Evolutionary conservation across 2,329 filamentous ascomycete species (phyloP), one percentile per base, ranked within the genome.

Genomic region (Paracorniculantispora psalliotae): DNA sequence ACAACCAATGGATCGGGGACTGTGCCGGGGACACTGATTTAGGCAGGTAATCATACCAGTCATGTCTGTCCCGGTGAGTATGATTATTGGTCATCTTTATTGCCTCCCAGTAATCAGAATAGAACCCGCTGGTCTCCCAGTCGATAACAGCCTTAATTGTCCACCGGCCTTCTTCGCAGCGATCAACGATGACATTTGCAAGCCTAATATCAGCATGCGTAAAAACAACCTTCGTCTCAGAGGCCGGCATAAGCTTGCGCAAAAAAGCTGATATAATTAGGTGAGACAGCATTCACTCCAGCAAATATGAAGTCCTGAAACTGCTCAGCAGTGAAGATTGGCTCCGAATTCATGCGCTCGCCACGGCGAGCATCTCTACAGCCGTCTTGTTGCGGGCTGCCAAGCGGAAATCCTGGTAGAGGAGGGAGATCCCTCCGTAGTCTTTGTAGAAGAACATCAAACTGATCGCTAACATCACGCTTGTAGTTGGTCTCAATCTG

Each of bases 81-180:
- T 63, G 58, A 19, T 55, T 64, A n/a, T 65, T 65, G 13, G 63
- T 62, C 43, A 57, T 56, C 46, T 65, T 64, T 0, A 65, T 57
- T 33, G 41, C 57, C 58, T 65, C 63, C 63, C 59, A 65, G 47
- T 65, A 63, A 17, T 65, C 62, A 10, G 63, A 62, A 56, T 65
- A 63, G 15, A 61, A 61, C 21, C 62, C 63, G 50, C 62, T 63
- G 35, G 53, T 12, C 43, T 65, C 61, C 63, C 62, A 65, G 37
- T 65, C 63, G 15, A 65, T 62, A 23, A 65, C 48, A 19, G 44
- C 60, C 3, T 37, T 43, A 47, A 63, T 52, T 23, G 21, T 23
- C 62, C 61, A 65, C 15, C 21, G 15, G 19, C 12, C 3, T 23
- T 10, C 41, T 12, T 44, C 41, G n/a, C n/a, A n/a, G 4, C 19